phyloP scores from a whole-genome alignment of 2,329 filamentous ascomycete species.

The Epicoccum nigrum region DNA sequence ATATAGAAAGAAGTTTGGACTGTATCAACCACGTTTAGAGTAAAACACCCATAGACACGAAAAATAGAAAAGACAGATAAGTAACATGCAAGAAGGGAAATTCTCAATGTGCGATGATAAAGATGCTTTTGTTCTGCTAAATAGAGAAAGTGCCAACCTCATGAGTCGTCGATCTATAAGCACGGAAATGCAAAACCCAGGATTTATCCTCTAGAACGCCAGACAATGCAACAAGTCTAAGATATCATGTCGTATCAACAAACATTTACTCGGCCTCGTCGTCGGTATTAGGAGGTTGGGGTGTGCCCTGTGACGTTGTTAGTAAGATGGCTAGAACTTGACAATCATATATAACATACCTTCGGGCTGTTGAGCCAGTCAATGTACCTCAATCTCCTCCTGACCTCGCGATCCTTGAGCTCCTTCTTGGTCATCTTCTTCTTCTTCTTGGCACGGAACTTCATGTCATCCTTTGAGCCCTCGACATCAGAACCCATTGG shows the following conservation, averaged over 20 bases:
- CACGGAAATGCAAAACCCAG: slow-evolving; percentile 14
- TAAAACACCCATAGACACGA: no score
- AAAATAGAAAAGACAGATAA: no score
- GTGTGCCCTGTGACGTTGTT: slow-evolving; percentile 44
- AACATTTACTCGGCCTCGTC: slow-evolving; percentile 46
- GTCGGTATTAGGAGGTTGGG: slow-evolving; percentile 49
- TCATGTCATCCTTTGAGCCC: slow-evolving; percentile 75
- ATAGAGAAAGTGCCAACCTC: slow-evolving; percentile 19
- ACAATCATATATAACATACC: slow-evolving; percentile 29
- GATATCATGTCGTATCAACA: slow-evolving; percentile 19
- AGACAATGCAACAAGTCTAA: slow-evolving; percentile 27
- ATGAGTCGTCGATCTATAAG: slow-evolving; percentile 18
- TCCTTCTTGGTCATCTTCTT: slow-evolving; percentile 99
- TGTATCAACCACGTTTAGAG: no score
- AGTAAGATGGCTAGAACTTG: slow-evolving; percentile 15
- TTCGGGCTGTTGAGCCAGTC: slow-evolving; percentile 76
- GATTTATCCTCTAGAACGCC: slow-evolving; percentile 23
- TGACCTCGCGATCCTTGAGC: slow-evolving; percentile 88
- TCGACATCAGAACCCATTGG: slow-evolving; percentile 83
- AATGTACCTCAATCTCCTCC: slow-evolving; percentile 83
- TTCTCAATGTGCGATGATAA: neutral
- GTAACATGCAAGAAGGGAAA: neutral
- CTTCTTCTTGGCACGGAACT: slow-evolving; percentile 93
- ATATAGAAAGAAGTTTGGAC: no score
- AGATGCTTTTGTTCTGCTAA: slow-evolving; percentile 19